Evolutionary conservation across 495 filamentous ascomycete genomes (phyloP), one percentile per base, ranked within the genome.

Genomic region (Annulohypoxylon bovei): DNA sequence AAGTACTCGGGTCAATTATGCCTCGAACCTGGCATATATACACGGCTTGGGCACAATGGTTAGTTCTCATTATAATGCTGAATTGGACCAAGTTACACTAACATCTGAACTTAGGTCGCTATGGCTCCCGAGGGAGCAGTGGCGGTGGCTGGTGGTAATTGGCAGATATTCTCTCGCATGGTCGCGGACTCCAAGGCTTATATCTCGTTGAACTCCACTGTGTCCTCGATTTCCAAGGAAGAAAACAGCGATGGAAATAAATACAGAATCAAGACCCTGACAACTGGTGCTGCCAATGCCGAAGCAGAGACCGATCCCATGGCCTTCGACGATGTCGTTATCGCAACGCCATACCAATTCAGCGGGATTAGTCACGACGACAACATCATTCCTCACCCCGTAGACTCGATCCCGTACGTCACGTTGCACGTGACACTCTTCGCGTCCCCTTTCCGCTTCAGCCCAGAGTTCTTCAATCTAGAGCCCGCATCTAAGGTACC

Each of bases 1-100:
- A 1, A 92, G 89, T 68, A 98, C 95, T 0, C 85, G 95, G 4
- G 95, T 98, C 44, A 99, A 99, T 75, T 98, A 98, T 81, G 95
- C 91, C 0, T 92, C 95, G 68, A 98, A 99, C 65, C 76, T 99
- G 6, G 83, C 80, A 2, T 77, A 89, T 46, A 95, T 98, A 30
- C 95, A 99, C 73, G 96, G 93, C 3, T 78, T 99, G 8, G 93
- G 95, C 69, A 88, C 94, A 0, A 95, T 98, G 91, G 95, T 97
- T 14, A 91, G 93, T 75, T 23, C 0, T 37, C 14, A 0, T 6
- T 8, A 1, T 25, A 4, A 28, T 6, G 14, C 11, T 7, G 11
- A n/a, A 7, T 6, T 2, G 4, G 1, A 1, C 1, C 0, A n/a
- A n/a, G 7, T 8, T 11, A 16, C 1, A 11, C 68, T 79, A 50